Evolutionary conservation across 1,284 basidiomycete species (phyloP).

Genomic region (Porphyrellus sp.): DNA sequence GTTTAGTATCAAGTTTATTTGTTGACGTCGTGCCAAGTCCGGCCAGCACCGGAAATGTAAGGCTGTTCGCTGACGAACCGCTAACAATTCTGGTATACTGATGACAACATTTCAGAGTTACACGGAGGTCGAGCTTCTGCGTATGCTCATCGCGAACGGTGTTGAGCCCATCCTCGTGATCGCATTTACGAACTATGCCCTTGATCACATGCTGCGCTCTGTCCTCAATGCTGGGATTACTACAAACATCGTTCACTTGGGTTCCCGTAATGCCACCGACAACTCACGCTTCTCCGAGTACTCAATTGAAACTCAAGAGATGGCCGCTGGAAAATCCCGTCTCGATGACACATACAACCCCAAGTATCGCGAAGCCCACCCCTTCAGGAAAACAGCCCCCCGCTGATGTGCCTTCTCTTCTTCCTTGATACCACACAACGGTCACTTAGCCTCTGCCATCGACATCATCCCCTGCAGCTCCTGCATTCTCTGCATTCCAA

Average conservation of each 20-base stretch:
- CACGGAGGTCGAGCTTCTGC: constrained; percentile 63
- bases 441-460: constrained; percentile 51
- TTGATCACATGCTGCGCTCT: constrained; percentile 65
- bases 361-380: constrained; percentile 64
- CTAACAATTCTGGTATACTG: neutral
- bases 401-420: constrained; percentile 74
- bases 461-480: constrained; percentile 46
- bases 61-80: neutral
- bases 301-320: constrained; percentile 56
- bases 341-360: constrained; percentile 36
- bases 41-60: constrained; percentile 73
- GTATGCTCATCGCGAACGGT: constrained; percentile 53
- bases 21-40: constrained; percentile 42
- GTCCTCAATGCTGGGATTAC: constrained; percentile 63
- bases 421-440: constrained; percentile 79
- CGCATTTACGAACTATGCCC: constrained; percentile 72
- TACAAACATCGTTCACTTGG: constrained; percentile 58
- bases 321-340: constrained; percentile 41
- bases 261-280: constrained; percentile 56
- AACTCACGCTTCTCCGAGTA: constrained; percentile 55
- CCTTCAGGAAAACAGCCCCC: constrained; percentile 78
- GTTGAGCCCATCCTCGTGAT: constrained; percentile 62
- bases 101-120: constrained; percentile 46
- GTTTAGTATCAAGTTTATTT: neutral
- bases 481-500: constrained; percentile 81